These are phyloP conservation scores for Ogataea angusta DNA, from an alignment of 805 yeast genomes.

Conservation along the genomic window DNA sequence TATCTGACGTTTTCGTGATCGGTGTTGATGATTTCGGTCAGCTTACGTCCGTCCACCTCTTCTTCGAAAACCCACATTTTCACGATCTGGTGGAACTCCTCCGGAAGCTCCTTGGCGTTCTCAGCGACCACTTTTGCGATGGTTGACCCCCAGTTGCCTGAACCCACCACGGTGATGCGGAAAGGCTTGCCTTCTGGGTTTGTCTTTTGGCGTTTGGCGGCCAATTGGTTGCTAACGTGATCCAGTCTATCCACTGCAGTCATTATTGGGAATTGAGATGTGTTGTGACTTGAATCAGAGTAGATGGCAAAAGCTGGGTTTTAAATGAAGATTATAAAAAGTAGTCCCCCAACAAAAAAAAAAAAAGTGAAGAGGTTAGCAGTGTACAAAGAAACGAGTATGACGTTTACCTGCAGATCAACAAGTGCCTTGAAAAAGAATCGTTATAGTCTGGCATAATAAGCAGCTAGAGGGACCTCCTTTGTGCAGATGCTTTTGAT, in stretches of 20 bases:
- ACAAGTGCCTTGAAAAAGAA: neutral
- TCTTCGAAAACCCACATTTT: slow-evolving; percentile 98
- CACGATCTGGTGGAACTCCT: slow-evolving; percentile 68
- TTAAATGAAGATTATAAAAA: neutral
- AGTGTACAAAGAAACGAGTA: slow-evolving; percentile 1
- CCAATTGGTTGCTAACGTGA: slow-evolving; percentile 18
- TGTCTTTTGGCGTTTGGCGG: slow-evolving; percentile 16
- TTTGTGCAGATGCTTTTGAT: neutral
- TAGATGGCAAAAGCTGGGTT: neutral
- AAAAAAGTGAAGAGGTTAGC: neutral
- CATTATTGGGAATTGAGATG: slow-evolving; percentile 10
- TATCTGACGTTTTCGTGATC: slow-evolving; percentile 93
- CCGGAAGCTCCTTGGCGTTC: slow-evolving; percentile 69
- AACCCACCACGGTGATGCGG: slow-evolving; percentile 78
- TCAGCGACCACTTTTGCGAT: slow-evolving; percentile 95
- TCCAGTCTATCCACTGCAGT: slow-evolving; percentile 27
- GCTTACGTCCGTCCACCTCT: slow-evolving; percentile 65
- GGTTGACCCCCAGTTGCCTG: slow-evolving; percentile 98
- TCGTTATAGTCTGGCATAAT: neutral
- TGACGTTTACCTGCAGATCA: slow-evolving; percentile 1
- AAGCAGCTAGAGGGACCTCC: neutral
- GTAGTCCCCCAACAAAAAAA: neutral
- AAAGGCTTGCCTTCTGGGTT: slow-evolving; percentile 34
- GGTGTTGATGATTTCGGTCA: slow-evolving; percentile 88
- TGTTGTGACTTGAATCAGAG: neutral